Conservation (phyloP, 176 grass and related monocot genomes). For the Elaeis guineensis region DNA sequence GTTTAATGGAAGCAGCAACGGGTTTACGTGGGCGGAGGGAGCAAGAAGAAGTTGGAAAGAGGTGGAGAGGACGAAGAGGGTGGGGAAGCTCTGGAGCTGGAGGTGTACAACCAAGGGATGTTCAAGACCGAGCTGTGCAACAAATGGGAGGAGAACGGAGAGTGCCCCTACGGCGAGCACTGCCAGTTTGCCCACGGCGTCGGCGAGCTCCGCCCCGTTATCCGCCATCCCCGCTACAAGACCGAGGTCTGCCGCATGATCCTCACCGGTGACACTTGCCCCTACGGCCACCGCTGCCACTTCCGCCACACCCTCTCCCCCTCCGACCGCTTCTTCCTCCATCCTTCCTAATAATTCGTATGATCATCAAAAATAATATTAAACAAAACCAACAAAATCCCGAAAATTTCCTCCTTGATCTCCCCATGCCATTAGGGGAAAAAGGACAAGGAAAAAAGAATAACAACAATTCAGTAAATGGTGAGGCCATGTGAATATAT, state of each 20-base stretch:
- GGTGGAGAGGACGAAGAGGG: background rate
- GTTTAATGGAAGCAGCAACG: conserved; percentile 37
- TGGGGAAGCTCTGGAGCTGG: conserved; percentile 43
- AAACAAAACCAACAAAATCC: too few relatives aligned
- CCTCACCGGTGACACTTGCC: conserved; percentile 66
- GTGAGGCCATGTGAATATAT: too few relatives aligned
- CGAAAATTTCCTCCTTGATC: too few relatives aligned
- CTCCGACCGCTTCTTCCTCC: conserved; percentile 53
- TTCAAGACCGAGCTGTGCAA: conserved; percentile 99
- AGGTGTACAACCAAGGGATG: conserved; percentile 97
- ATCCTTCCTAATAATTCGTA: conserved; percentile 15
- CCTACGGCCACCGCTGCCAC: conserved; percentile 96
- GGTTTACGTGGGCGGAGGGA: conserved; percentile 23
- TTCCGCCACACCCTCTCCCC: conserved; percentile 80
- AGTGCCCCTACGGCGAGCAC: conserved; percentile 71
- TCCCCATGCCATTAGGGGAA: too few relatives aligned
- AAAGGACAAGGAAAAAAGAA: too few relatives aligned
- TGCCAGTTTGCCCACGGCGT: conserved; percentile 99
- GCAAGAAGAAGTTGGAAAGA: too few relatives aligned
- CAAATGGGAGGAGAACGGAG: conserved; percentile 93
- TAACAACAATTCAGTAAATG: too few relatives aligned
- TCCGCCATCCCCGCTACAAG: conserved; percentile 97
- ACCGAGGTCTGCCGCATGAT: conserved; percentile 97
- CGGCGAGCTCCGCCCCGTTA: conserved; percentile 81
- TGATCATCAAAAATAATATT: too few relatives aligned